Percentiles rank a stretch among this genome's conserved stretches.
Conservation (phyloP, 495 filamentous ascomycete genomes). For the Podospora didyma region DNA sequence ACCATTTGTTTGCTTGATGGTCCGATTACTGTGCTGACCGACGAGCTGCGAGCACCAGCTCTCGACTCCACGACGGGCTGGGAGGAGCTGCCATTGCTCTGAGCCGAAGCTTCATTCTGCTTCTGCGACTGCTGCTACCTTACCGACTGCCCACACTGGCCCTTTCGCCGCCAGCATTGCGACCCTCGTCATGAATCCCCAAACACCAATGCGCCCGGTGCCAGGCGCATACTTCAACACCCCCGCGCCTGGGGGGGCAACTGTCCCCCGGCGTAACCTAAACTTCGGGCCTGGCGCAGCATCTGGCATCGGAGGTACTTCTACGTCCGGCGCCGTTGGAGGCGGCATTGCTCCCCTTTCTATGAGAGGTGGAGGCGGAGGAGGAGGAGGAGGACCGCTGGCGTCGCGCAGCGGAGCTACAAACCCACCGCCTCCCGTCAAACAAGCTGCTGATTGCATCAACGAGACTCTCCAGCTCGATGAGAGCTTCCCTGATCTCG, state of each 20-base stretch:
- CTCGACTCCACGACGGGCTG: conserved; percentile 9
- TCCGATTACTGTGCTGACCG: conserved; percentile 12
- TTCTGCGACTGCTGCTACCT: too few species aligned
- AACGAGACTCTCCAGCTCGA: conserved; percentile 73
- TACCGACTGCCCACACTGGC: too few species aligned
- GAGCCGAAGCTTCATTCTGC: neutral
- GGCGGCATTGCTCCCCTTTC: too few species aligned
- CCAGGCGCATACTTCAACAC: conserved; percentile 74
- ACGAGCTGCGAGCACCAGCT: conserved; percentile 17
- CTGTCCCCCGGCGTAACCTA: conserved; percentile 34
- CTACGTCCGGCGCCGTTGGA: too few species aligned
- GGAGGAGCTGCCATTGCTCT: conserved; percentile 10
- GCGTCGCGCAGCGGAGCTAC: conserved; percentile 6
- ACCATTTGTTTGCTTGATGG: conserved; percentile 15
- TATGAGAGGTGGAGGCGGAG: neutral
- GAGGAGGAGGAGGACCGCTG: conserved; percentile 1
- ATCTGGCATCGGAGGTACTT: neutral
- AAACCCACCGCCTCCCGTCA: conserved; percentile 52
- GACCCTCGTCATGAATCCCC: conserved; percentile 60
- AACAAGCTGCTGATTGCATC: conserved; percentile 78
- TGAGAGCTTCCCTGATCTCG: conserved; percentile 79
- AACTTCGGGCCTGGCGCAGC: conserved; percentile 26
- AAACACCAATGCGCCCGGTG: conserved; percentile 61
- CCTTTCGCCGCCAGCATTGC: neutral
- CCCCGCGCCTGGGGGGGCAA: conserved; percentile 46